Evolutionary conservation across 805 yeast genomes (phyloP).

Genomic region (Candida ascalaphidarum): DNA sequence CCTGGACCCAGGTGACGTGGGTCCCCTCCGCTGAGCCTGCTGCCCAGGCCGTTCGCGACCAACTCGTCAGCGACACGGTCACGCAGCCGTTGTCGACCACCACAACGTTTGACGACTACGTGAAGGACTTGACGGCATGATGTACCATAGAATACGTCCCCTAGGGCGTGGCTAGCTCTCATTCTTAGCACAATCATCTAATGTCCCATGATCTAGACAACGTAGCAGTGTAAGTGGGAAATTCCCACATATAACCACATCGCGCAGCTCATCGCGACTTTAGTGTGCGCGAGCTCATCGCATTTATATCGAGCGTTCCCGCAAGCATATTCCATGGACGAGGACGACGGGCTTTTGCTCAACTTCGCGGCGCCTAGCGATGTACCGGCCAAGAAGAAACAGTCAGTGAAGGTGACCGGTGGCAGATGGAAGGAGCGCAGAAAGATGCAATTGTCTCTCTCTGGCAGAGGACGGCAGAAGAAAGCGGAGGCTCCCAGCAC

Average conservation of each 20-base stretch:
- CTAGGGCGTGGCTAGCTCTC: neutral
- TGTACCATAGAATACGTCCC: neutral
- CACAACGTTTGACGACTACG: slow-evolving; percentile 17
- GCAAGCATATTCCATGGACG: too few species aligned
- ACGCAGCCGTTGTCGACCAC: slow-evolving; percentile 10
- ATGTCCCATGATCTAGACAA: too few species aligned
- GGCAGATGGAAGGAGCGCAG: slow-evolving; percentile 83
- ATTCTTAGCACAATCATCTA: too few species aligned
- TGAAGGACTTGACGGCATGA: slow-evolving; percentile 10
- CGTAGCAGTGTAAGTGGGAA: too few species aligned
- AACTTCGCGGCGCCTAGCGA: slow-evolving; percentile 52
- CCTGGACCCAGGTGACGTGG: slow-evolving; percentile 28
- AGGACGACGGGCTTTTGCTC: slow-evolving; percentile 67
- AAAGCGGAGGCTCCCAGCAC: slow-evolving; percentile 13
- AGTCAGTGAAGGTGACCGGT: slow-evolving; percentile 42
- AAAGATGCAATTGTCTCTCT: slow-evolving; percentile 42
- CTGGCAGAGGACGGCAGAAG: slow-evolving; percentile 31
- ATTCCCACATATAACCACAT: too few species aligned
- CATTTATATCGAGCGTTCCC: too few species aligned
- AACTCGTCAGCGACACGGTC: slow-evolving; percentile 9
- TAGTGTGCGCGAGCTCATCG: too few species aligned
- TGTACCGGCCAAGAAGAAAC: slow-evolving; percentile 12
- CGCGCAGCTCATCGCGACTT: too few species aligned
- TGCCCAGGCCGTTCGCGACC: slow-evolving; percentile 7
- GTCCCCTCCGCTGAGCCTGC: slow-evolving; percentile 8